Base-by-base conservation (phyloP, 2,329 filamentous ascomycete species). In the Amauroascus niger region DNA sequence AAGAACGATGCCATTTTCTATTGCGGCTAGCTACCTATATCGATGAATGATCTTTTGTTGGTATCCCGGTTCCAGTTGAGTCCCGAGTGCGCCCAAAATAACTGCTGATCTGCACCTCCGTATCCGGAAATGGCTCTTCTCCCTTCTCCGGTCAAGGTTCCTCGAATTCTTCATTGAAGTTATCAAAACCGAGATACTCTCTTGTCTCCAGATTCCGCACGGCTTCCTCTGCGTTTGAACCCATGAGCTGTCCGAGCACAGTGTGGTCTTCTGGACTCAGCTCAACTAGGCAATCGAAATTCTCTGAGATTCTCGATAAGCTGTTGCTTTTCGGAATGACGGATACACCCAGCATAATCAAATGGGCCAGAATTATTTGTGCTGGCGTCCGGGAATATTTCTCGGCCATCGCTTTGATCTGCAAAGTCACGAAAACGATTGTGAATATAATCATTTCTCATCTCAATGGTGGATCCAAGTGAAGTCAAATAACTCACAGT, bases 141-240 rank as follows among this genome's bases (percentile, higher is more conserved):
- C n/a, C n/a, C n/a, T n/a, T n/a, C n/a, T n/a, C n/a, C n/a, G n/a
- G 26, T 33, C 20, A 51, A 13, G 49, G 49, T 22, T 55, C 53
- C 30, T 51, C 48, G 20, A 51, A 39, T 6, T 49, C 54, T 30
- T 56, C 54, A 22, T 56, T 53, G 37, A 53, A 56, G 20, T 49
- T 56, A 30, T 56, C 50, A 20, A 53, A 56, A 6, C 54, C 49
- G 20, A 56, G 30, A 53, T 53, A 49, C n/a, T 53, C 40, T 39
- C 45, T 53, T 2, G 54, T 48, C n/a, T 56, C 54, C 18, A 56
- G 45, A 30, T 49, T 49, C 8, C 54, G 49, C 9, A 56, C 20
- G n/a, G 32, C 53, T 22, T 30, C 28, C 39, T 56, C 45, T 6
- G 44, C 45, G 3, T 52, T 48, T n/a, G 37, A 14, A 16, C 48